Evolutionary conservation across 2,329 filamentous ascomycete genomes (phyloP), one percentile per base, ranked within the genome.

Genomic region (Fusarium proliferatum): DNA sequence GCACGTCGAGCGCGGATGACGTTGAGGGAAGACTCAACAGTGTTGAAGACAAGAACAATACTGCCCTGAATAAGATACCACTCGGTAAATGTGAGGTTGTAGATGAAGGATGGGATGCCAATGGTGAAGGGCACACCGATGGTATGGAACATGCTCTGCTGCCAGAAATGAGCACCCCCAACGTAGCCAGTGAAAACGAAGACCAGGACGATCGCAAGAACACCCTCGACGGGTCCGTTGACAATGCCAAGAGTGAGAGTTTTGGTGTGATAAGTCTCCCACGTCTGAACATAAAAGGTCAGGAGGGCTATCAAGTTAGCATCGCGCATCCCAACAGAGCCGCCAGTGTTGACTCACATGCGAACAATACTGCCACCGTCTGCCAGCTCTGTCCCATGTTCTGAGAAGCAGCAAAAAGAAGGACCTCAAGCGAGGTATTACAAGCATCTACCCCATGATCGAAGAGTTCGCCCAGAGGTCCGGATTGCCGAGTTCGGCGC

Each of bases 181-280:
- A 95, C 89, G 80, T 91, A 90, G 56, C 93, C 96, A 9, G 96
- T 98, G 72, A 97, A 85, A 41, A 90, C 89, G 82, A 96, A 98
- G 67, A 99, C 91, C 62, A 89, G 81, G 77, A 94, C 92, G 26
- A 99, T 88, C 45, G 94, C 95, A 52, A 98, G 84, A 63, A 99
- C 92, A 58, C 96, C 96, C 84, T 99, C 96, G 42, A 99, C 96
- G 8, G 96, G 96, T 1, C 96, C 96, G 73, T 96, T 98, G 75
- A 99, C 88, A 71, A 98, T 86, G 67, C 96, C 96, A 10, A 99
- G 89, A 3, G 95, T 98, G 53, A 99, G 89, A 6, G 95, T 96
- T 83, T 98, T 95, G 58, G 96, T 99, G 85, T 98, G 96, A 84
- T 98, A 99, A 82, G 98, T 96, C 80, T 99, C 96, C 96, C 96